These are phyloP conservation scores for Platanthera zijinensis DNA, from an alignment of 106 monocot species.

Conservation along the genomic window DNA sequence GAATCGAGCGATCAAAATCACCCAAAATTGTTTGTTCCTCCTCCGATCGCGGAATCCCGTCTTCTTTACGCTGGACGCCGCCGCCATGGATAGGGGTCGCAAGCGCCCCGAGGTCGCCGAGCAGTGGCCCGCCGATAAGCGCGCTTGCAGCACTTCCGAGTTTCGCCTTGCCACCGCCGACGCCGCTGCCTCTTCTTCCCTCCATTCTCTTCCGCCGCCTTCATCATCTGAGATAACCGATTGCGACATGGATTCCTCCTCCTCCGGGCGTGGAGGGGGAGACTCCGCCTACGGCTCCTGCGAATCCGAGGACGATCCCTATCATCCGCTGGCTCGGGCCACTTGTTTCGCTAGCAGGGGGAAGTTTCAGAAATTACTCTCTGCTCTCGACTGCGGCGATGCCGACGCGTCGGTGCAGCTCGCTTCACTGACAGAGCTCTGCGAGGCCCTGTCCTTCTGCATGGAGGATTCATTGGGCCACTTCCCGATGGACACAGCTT, in stretches of 20 bases:
- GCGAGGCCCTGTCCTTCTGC: slow-evolving; percentile 56
- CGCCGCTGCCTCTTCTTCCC: neutral
- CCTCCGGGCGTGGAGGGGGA: slow-evolving; percentile 13
- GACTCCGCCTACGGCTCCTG: slow-evolving; percentile 35
- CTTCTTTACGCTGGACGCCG: slow-evolving; percentile 4
- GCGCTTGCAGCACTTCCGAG: slow-evolving; percentile 27
- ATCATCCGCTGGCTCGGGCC: neutral
- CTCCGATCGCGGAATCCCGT: neutral
- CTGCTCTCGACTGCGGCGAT: slow-evolving; percentile 15
- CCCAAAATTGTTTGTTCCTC: too few relatives aligned
- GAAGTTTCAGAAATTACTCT: slow-evolving; percentile 30
- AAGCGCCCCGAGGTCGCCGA: slow-evolving; percentile 30
- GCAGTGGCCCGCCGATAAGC: slow-evolving; percentile 32
- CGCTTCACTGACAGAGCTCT: slow-evolving; percentile 46
- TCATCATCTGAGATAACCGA: slow-evolving; percentile 9
- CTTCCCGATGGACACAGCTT: slow-evolving; percentile 25
- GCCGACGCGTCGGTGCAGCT: slow-evolving; percentile 17
- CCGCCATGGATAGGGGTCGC: slow-evolving; percentile 35
- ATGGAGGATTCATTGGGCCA: slow-evolving; percentile 31
- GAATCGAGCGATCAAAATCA: neutral
- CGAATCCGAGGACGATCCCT: slow-evolving; percentile 16
- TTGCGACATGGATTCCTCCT: slow-evolving; percentile 21
- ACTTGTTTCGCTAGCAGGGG: slow-evolving; percentile 2
- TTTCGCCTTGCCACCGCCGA: slow-evolving; percentile 6
- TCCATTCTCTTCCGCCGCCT: neutral